Percentiles rank a stretch among this genome's conserved stretches.
phyloP scores from a whole-genome alignment of 2,329 filamentous ascomycete genomes.

The Colletotrichum sp. region DNA sequence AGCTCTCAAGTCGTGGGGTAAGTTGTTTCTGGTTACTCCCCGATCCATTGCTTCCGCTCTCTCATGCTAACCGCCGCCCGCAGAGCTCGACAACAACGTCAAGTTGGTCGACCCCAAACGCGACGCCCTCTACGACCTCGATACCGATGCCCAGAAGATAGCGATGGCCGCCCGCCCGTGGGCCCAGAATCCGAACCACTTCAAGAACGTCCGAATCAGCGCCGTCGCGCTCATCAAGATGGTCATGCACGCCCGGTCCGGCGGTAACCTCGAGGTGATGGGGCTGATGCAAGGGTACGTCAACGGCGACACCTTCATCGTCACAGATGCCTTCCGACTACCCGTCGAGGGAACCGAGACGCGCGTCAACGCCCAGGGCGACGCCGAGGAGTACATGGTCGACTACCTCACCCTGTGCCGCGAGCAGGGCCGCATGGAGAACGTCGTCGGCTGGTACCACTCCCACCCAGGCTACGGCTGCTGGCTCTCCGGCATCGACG shows the following conservation, averaged over 20 bases:
- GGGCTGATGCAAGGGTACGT: conserved; percentile 97
- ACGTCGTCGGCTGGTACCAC: conserved; percentile 98
- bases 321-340: conserved; percentile 91
- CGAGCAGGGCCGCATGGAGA: conserved; percentile 81
- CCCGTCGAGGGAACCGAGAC: conserved; percentile 99
- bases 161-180: conserved; percentile 74
- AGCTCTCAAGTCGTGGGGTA: conserved; percentile 33
- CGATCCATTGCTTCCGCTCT: not conserved
- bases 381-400: conserved; percentile 97
- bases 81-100: conserved; percentile 88
- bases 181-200: conserved; percentile 81
- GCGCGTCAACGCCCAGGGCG: conserved; percentile 91
- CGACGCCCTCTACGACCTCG: conserved; percentile 91
- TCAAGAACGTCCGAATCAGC: conserved; percentile 92
- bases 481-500: conserved; percentile 97
- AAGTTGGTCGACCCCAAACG: conserved; percentile 83
- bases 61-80: not conserved
- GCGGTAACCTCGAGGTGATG: conserved; percentile 93
- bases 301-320: conserved; percentile 81
- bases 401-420: conserved; percentile 80
- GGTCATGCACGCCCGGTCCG: conserved; percentile 98
- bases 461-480: conserved; percentile 97
- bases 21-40: not conserved
- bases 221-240: conserved; percentile 96
- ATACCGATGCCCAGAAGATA: conserved; percentile 69